These are phyloP conservation scores for Pseudogymnoascus sp. DNA, from an alignment of 2,329 filamentous ascomycete genomes.

Conservation along the genomic window DNA sequence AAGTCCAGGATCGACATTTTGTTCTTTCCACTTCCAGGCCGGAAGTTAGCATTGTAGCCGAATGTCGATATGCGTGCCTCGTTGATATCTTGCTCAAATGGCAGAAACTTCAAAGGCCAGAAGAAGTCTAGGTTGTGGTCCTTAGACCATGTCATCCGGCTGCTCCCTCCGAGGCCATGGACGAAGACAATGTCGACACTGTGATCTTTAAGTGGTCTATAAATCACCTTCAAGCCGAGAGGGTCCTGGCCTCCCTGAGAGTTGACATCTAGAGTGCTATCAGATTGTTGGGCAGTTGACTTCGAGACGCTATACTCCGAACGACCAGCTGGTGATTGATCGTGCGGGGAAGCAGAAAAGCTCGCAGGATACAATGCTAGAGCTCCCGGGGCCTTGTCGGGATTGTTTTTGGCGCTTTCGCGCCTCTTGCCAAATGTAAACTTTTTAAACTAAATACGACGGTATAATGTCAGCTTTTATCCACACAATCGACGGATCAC, in stretches of 20 bases:
- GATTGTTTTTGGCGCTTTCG: neutral
- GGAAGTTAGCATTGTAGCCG: constrained; percentile 23
- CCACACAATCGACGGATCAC: no score
- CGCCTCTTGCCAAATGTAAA: neutral
- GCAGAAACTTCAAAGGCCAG: constrained; percentile 31
- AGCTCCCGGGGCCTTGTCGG: neutral
- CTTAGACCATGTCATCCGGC: constrained; percentile 30
- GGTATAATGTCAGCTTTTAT: no score
- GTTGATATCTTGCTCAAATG: constrained; percentile 25
- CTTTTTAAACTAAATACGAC: neutral
- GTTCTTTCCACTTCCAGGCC: neutral
- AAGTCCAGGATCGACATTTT: constrained; percentile 20
- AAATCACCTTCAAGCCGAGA: constrained; percentile 17
- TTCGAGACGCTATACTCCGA: neutral
- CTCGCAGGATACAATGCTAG: neutral
- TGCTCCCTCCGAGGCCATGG: constrained; percentile 33
- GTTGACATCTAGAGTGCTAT: neutral
- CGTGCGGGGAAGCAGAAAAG: neutral
- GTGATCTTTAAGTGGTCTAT: constrained; percentile 9
- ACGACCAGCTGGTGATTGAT: neutral
- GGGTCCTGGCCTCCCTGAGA: constrained; percentile 10
- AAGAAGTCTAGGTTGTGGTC: constrained; percentile 22
- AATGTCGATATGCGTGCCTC: constrained; percentile 29
- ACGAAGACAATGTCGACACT: constrained; percentile 30
- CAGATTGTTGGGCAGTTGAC: neutral